Conservation (phyloP, 768 basidiomycete genomes). For the Rhodotorula sphaerocarpa region DNA sequence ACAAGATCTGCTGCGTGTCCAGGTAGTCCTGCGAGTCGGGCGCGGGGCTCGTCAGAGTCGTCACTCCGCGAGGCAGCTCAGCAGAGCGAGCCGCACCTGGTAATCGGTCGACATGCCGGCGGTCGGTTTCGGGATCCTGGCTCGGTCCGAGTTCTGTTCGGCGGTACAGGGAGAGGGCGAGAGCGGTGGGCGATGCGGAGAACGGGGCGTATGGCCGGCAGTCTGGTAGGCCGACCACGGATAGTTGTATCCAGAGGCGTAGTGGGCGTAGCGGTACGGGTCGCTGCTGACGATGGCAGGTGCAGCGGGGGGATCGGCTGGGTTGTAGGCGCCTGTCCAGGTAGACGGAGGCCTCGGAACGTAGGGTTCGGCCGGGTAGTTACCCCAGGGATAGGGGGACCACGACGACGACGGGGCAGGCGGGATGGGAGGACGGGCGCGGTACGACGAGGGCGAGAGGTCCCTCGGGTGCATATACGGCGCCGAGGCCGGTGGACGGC, state of each 20-base stretch:
- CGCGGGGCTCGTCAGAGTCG: not conserved
- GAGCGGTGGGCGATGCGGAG: not conserved
- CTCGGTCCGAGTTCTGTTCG: not conserved
- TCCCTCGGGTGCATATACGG: too few relatives aligned
- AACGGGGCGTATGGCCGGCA: too few relatives aligned
- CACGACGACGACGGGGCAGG: too few relatives aligned
- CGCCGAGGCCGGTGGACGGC: too few relatives aligned
- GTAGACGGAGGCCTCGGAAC: too few relatives aligned
- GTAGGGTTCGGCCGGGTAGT: too few relatives aligned
- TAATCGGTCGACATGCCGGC: not conserved
- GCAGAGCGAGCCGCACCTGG: not conserved
- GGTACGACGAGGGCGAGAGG: too few relatives aligned
- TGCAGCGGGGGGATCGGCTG: too few relatives aligned
- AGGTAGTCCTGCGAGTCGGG: not conserved
- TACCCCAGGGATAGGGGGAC: too few relatives aligned
- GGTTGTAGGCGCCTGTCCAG: too few relatives aligned
- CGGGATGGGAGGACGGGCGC: too few relatives aligned
- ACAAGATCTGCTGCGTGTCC: constrained; percentile 2
- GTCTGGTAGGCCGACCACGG: not conserved
- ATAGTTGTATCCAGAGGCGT: not conserved
- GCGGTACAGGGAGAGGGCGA: not conserved
- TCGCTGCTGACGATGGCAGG: too few relatives aligned
- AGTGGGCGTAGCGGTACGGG: not conserved
- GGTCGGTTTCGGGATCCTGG: not conserved
- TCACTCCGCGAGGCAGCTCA: not conserved